Evolutionary conservation across 192 early-diverging fungal species (phyloP).

Genomic region (Backusella tuberculispora): DNA sequence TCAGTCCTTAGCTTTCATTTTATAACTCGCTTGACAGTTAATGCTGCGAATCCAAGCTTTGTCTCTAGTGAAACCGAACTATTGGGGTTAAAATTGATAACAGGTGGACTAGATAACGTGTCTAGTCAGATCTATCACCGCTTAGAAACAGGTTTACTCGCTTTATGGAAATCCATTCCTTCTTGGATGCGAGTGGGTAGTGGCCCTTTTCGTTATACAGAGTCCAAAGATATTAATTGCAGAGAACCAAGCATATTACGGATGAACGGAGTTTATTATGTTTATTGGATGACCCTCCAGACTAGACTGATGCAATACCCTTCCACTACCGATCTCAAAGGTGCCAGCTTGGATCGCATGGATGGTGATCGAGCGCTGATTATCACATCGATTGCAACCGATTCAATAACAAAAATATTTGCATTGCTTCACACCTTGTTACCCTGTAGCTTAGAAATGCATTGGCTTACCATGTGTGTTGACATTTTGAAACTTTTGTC

Average conservation of each 20-base stretch:
- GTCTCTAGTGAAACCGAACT: neutral
- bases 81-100: slow-evolving; percentile 4
- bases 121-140: slow-evolving; percentile 6
- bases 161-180: slow-evolving; percentile 31
- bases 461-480: slow-evolving; percentile 27
- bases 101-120: slow-evolving; percentile 1
- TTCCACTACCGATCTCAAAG: slow-evolving; percentile 7
- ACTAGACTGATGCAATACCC: slow-evolving; percentile 24
- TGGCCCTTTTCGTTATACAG: slow-evolving; percentile 22
- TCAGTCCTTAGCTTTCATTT: slow-evolving; percentile 18
- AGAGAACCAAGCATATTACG: slow-evolving; percentile 14
- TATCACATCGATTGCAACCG: slow-evolving; percentile 31
- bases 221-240: slow-evolving; percentile 17
- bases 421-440: slow-evolving; percentile 4
- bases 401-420: slow-evolving; percentile 26
- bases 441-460: slow-evolving; percentile 34
- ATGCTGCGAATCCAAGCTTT: neutral
- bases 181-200: slow-evolving; percentile 8
- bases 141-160: slow-evolving; percentile 21
- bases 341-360: slow-evolving; percentile 22
- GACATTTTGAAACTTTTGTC: slow-evolving; percentile 23
- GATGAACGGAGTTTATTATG: slow-evolving; percentile 23
- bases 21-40: slow-evolving; percentile 10
- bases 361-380: slow-evolving; percentile 23
- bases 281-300: slow-evolving; percentile 31